Conservation (phyloP, 257 asterid species). For the Plantago major region DNA sequence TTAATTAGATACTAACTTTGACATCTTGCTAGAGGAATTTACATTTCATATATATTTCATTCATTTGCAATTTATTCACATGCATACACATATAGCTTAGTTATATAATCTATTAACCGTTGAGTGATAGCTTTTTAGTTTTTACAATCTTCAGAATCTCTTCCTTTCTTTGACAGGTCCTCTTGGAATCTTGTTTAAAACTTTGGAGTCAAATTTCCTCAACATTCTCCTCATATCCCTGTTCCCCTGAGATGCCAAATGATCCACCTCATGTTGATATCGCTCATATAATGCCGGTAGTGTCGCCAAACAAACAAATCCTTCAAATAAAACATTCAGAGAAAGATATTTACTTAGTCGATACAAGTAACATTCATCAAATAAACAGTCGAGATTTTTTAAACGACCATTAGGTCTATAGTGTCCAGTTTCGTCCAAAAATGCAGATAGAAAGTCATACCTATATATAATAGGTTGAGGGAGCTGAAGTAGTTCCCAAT, state of each 20-base stretch:
- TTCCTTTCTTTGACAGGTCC: conserved; percentile 70
- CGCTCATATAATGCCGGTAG: conserved; percentile 73
- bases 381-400: background rate
- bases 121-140: background rate
- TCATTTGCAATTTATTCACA: too few species aligned
- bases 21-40: too few species aligned
- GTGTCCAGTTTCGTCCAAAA: too few species aligned
- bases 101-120: background rate
- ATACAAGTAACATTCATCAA: too few species aligned
- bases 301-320: conserved; percentile 48
- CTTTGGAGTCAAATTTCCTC: conserved; percentile 47
- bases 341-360: background rate
- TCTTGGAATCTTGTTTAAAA: conserved; percentile 87
- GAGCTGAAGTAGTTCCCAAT: conserved; percentile 66
- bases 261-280: conserved; percentile 65
- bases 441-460: conserved; percentile 29
- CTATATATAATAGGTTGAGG: conserved; percentile 55
- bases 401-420: too few species aligned
- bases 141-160: conserved; percentile 31
- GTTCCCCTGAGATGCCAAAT: conserved; percentile 51
- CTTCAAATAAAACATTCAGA: conserved; percentile 25
- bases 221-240: conserved; percentile 56
- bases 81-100: too few species aligned
- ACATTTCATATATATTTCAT: too few species aligned
- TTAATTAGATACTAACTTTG: too few species aligned